Conservation (phyloP, 805 yeast genomes). For the Schwanniomyces polymorphus region DNA sequence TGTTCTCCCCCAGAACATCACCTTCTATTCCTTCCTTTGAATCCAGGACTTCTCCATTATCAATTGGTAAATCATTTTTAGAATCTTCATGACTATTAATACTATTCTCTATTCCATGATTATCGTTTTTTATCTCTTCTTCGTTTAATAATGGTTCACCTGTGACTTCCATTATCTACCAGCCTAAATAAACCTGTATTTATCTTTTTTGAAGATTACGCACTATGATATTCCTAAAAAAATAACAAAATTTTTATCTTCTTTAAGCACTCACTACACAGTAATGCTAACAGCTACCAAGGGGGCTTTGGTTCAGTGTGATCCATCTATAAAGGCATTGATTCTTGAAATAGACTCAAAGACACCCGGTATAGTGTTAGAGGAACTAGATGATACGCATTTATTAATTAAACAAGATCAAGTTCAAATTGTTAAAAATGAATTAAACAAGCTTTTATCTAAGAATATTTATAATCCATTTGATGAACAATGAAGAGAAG, state of each 20-base stretch:
- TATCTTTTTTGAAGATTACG: not conserved
- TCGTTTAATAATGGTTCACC: not conserved
- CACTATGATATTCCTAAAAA: not conserved
- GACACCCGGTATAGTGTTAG: constrained; percentile 63
- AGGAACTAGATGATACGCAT: constrained; percentile 92
- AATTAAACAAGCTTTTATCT: constrained; percentile 72
- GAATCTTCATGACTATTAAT: not conserved
- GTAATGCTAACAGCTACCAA: constrained; percentile 44
- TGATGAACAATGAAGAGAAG: constrained; percentile 60
- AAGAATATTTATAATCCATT: constrained; percentile 84
- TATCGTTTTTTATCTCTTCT: not conserved
- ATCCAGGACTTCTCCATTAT: not conserved
- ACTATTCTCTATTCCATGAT: not conserved
- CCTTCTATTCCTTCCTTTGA: not conserved
- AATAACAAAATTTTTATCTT: not conserved
- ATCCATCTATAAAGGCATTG: constrained; percentile 89
- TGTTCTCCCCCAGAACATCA: not conserved
- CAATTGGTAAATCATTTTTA: not conserved
- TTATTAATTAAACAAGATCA: constrained; percentile 75
- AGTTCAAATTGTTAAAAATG: constrained; percentile 73
- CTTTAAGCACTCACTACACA: not conserved
- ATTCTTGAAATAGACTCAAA: constrained; percentile 80
- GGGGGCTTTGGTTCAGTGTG: constrained; percentile 56
- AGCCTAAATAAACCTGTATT: not conserved
- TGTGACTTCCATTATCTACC: not conserved